These are phyloP conservation scores for Paramarasmius palmivorus DNA, from an alignment of 1,284 basidiomycete genomes.

Conservation along the genomic window DNA sequence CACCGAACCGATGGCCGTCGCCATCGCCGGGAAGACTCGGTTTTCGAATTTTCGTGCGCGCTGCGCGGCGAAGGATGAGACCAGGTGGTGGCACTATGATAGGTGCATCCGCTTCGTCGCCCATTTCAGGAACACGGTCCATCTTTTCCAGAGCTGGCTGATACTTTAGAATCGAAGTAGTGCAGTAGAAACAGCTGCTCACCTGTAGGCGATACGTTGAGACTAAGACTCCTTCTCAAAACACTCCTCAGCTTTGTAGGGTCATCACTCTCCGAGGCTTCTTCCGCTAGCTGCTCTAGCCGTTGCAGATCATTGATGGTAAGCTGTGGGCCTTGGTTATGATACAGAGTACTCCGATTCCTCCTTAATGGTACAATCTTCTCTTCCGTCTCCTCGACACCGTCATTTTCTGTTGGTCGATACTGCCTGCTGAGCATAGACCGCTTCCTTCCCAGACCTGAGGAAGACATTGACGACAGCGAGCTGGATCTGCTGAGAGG, in stretches of 20 bases:
- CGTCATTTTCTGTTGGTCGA: conserved; percentile 74
- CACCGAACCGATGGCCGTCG: conserved; percentile 78
- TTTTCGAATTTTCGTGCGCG: conserved; percentile 95
- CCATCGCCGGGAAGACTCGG: conserved; percentile 75
- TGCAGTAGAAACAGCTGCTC: conserved; percentile 36
- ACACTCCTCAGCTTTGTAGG: conserved; percentile 82
- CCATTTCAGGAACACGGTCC: conserved; percentile 64
- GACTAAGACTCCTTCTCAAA: conserved; percentile 84
- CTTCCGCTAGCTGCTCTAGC: conserved; percentile 90
- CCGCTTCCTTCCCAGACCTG: conserved; percentile 71
- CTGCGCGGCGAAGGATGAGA: conserved; percentile 87
- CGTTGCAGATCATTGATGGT: conserved; percentile 92
- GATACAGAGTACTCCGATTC: conserved; percentile 65
- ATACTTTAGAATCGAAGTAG: conserved; percentile 6
- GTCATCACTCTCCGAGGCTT: conserved; percentile 82
- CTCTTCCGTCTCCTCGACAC: conserved; percentile 60
- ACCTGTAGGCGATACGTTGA: conserved; percentile 86
- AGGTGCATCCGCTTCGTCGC: conserved; percentile 83
- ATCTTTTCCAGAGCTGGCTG: conserved; percentile 61
- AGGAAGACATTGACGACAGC: conserved; percentile 33
- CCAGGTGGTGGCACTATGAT: conserved; percentile 89
- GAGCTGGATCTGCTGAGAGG: conserved; percentile 32
- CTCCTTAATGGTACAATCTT: conserved; percentile 67
- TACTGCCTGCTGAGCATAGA: conserved; percentile 93
- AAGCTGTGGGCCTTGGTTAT: conserved; percentile 68